Conservation (phyloP, 1,284 basidiomycete genomes). For the Rhizopogon parksii region DNA sequence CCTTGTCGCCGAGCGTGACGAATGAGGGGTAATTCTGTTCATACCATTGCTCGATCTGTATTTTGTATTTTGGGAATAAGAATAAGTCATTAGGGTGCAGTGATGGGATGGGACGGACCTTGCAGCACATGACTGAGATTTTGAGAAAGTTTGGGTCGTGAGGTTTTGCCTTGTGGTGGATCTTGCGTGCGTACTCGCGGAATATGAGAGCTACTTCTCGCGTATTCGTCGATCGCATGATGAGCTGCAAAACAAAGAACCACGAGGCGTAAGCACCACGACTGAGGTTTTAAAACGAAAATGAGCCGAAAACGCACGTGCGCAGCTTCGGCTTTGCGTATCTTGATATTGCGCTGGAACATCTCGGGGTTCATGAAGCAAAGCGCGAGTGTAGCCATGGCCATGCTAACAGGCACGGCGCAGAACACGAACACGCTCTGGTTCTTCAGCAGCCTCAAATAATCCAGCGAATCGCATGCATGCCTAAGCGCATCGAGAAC, state of each 20-base stretch:
- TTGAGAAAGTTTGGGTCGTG: slow-evolving; percentile 85
- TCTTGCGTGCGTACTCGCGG: slow-evolving; percentile 73
- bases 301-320: slow-evolving; percentile 39
- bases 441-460: slow-evolving; percentile 81
- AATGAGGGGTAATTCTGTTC: slow-evolving; percentile 88
- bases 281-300: background rate
- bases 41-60: slow-evolving; percentile 88
- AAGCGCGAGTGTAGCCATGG: slow-evolving; percentile 86
- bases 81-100: background rate
- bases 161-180: slow-evolving; percentile 75
- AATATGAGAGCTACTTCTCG: slow-evolving; percentile 90
- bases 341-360: slow-evolving; percentile 90
- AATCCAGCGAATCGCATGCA: slow-evolving; percentile 83
- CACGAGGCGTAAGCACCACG: background rate
- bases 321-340: slow-evolving; percentile 88
- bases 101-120: slow-evolving; percentile 36
- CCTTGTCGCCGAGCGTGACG: slow-evolving; percentile 41
- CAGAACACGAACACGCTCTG: slow-evolving; percentile 97
- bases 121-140: slow-evolving; percentile 75
- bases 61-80: background rate
- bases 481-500: slow-evolving; percentile 86
- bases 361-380: slow-evolving; percentile 95
- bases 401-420: slow-evolving; percentile 94
- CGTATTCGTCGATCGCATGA: slow-evolving; percentile 87
- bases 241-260: slow-evolving; percentile 49